Conservation (phyloP, 2,329 filamentous ascomycete species). For the Huntiella bhutanensis region DNA sequence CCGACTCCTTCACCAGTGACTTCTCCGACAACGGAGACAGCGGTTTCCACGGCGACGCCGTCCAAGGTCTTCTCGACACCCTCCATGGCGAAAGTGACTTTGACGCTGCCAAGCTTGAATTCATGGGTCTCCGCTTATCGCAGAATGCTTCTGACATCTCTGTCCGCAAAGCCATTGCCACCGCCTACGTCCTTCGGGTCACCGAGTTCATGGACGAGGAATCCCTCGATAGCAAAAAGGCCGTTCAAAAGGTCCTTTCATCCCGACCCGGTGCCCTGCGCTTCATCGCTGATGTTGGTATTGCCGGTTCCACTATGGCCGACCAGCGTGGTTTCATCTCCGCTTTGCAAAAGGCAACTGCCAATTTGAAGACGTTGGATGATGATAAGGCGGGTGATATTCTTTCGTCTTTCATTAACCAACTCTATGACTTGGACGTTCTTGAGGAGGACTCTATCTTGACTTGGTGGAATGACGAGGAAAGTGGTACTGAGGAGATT, state of each 20-base stretch:
- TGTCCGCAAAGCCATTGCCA: slow-evolving; percentile 70
- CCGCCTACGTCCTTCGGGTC: slow-evolving; percentile 68
- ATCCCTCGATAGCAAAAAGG: slow-evolving; percentile 39
- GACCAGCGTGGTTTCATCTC: slow-evolving; percentile 78
- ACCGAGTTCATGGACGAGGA: slow-evolving; percentile 43
- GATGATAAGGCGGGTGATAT: slow-evolving; percentile 35
- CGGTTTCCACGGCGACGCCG: slow-evolving; percentile 72
- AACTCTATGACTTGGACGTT: slow-evolving; percentile 67
- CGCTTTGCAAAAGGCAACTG: slow-evolving; percentile 62
- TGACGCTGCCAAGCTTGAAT: slow-evolving; percentile 66
- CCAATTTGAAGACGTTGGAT: slow-evolving; percentile 41
- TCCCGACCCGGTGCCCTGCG: slow-evolving; percentile 31
- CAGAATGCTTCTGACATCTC: slow-evolving; percentile 79
- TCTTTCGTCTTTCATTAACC: slow-evolving; percentile 61
- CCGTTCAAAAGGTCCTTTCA: slow-evolving; percentile 42
- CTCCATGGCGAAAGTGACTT: slow-evolving; percentile 63
- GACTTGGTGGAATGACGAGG: slow-evolving; percentile 67
- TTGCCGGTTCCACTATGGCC: slow-evolving; percentile 43
- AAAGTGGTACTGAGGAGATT: slow-evolving; percentile 45
- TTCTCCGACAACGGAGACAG: slow-evolving; percentile 38
- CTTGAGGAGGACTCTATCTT: slow-evolving; percentile 78
- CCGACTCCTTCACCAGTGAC: slow-evolving; percentile 55
- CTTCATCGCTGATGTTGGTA: slow-evolving; percentile 40
- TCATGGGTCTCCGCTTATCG: slow-evolving; percentile 80
- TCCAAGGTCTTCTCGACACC: slow-evolving; percentile 70